Evolutionary conservation across 345 rosid species (phyloP), one percentile per base, ranked within the genome.

Genomic region (Rubroshorea leprosula): DNA sequence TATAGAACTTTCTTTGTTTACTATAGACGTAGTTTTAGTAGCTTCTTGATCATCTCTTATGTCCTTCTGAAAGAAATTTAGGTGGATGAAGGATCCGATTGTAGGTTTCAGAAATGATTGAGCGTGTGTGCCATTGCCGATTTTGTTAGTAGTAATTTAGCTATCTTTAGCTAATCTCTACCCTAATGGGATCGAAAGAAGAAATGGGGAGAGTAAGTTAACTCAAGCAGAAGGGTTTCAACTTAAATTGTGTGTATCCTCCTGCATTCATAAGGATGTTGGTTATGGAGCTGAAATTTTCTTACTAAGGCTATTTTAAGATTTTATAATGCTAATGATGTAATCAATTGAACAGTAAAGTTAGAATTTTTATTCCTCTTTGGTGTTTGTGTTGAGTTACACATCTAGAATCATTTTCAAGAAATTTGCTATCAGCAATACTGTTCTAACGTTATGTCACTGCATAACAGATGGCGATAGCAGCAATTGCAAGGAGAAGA

Each of bases 401-500:
- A 44, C 18, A 44, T 15, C 16, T 39, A 7, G 16, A 39, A 39
- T 14, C 45, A 39, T 39, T 39, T 39, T 39, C 45, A 5, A 7
- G 45, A 6, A 2, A 8, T 11, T 39, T 39, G 3, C 45, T 47
- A 18, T 25, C 24, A 57, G 51, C 25, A 17, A 29, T 29, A 4
- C 24, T 57, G 17, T 25, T 22, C 26, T 0, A 49, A 47, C 20
- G 19, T 15, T 31, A 0, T 67, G 1, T 57, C 66, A 19, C 11
- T 73, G 56, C 39, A 24, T 41, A 52, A 50, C 69, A 89, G 96
- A 72, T 80, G 68, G 73, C 86, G 3, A 56, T 92, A 59, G 79
- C 73, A 9, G 89, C 93, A 61, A 84, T 92, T 77, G 92, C 96
- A 51, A 77, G 84, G 73, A 89, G 98, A 76, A 80, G 87, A 62